Percentiles rank a stretch among this genome's conserved stretches.
These are phyloP conservation scores for Ilex aquifolium DNA, from an alignment of 257 asterid species.

Conservation along the genomic window DNA sequence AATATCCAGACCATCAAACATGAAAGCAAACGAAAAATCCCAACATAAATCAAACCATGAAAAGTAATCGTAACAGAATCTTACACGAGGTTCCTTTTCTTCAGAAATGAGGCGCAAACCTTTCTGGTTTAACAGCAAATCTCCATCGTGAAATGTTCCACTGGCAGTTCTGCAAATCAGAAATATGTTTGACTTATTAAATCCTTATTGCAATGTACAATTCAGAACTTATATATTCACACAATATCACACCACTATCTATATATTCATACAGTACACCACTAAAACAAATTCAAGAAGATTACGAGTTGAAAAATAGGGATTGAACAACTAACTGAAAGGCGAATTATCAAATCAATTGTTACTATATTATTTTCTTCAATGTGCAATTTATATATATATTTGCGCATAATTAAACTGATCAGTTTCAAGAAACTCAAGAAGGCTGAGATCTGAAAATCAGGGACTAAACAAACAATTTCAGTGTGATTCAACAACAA, in stretches of 20 bases:
- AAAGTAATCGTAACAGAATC: slow-evolving; percentile 6
- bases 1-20: slow-evolving; percentile 4
- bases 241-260: too few species aligned
- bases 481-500: not conserved
- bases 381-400: too few species aligned
- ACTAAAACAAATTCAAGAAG: too few species aligned
- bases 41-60: not conserved
- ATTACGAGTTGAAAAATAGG: too few species aligned
- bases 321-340: too few species aligned
- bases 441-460: not conserved
- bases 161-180: slow-evolving; percentile 74
- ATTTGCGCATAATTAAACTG: too few species aligned
- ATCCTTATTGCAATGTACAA: too few species aligned
- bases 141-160: slow-evolving; percentile 97
- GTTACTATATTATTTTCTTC: too few species aligned
- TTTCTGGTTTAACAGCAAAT: slow-evolving; percentile 66
- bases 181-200: not conserved
- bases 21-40: not conserved
- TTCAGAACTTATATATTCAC: too few species aligned
- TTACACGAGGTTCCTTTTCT: slow-evolving; percentile 56
- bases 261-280: too few species aligned
- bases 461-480: not conserved
- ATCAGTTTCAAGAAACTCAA: too few species aligned
- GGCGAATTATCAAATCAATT: too few species aligned
- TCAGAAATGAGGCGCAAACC: slow-evolving; percentile 81